These are phyloP conservation scores for Suillus placidus DNA, from an alignment of 768 basidiomycete genomes.

Conservation along the genomic window DNA sequence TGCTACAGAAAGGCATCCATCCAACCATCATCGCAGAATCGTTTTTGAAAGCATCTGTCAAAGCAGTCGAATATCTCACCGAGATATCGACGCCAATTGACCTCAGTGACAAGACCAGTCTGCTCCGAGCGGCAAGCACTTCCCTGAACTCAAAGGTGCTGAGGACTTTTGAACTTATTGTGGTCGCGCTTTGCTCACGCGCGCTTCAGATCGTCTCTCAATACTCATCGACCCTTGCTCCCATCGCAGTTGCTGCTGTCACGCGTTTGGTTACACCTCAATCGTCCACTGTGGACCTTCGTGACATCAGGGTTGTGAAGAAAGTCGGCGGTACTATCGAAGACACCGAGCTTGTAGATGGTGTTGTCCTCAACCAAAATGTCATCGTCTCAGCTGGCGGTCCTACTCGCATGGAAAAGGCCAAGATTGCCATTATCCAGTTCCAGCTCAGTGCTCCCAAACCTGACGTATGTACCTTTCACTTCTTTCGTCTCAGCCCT, in stretches of 20 bases:
- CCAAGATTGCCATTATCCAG: conserved; percentile 97
- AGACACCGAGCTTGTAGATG: conserved; percentile 95
- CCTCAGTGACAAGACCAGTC: conserved; percentile 79
- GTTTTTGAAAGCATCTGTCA: conserved; percentile 89
- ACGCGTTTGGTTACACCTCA: conserved; percentile 86
- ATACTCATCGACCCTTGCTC: conserved; percentile 97
- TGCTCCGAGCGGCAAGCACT: conserved; percentile 92
- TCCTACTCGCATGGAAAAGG: conserved; percentile 94
- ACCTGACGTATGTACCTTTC: conserved; percentile 73
- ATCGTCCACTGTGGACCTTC: conserved; percentile 93
- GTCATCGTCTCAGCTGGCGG: conserved; percentile 90
- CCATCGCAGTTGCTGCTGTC: conserved; percentile 97
- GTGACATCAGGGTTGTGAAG: conserved; percentile 95
- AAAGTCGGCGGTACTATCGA: conserved; percentile 99
- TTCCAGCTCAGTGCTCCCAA: conserved; percentile 98
- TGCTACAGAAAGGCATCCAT: conserved; percentile 96
- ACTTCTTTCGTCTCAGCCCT: neutral
- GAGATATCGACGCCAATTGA: conserved; percentile 94
- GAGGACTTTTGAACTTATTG: neutral
- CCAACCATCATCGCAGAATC: conserved; percentile 96
- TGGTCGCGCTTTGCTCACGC: conserved; percentile 3
- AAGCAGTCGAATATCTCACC: conserved; percentile 91
- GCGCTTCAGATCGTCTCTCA: conserved; percentile 89
- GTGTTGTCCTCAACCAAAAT: conserved; percentile 96
- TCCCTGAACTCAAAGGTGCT: conserved; percentile 92